These are phyloP conservation scores for Boletus reticuloceps DNA, from an alignment of 768 basidiomycete species.

Conservation along the genomic window DNA sequence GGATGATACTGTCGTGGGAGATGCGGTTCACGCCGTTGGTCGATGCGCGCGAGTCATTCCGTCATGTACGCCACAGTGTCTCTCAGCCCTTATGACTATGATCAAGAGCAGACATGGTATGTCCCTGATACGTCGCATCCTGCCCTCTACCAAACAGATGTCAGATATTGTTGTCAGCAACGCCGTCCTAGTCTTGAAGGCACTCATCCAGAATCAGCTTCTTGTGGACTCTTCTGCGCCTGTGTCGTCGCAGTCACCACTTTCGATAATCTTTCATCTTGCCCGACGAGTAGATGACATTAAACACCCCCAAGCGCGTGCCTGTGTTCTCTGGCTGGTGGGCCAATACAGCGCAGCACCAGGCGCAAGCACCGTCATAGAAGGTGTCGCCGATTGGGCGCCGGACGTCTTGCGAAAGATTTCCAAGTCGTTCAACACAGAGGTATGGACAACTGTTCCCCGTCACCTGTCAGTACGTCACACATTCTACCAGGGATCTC, in stretches of 20 bases:
- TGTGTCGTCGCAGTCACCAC: conserved; percentile 37
- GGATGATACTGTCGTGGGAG: conserved; percentile 67
- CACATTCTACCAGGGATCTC: conserved; percentile 40
- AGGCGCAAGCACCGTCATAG: conserved; percentile 36
- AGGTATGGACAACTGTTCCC: conserved; percentile 46
- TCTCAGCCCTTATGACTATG: conserved; percentile 74
- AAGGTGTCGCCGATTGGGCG: conserved; percentile 73
- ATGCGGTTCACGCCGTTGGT: conserved; percentile 78
- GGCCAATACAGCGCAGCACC: conserved; percentile 73
- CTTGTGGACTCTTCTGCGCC: conserved; percentile 32
- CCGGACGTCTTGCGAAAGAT: conserved; percentile 86
- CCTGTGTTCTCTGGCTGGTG: conserved; percentile 90
- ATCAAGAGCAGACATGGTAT: conserved; percentile 74
- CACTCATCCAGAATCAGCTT: conserved; percentile 72
- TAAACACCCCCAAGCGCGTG: conserved; percentile 73
- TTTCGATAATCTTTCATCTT: conserved; percentile 74
- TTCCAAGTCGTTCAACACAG: conserved; percentile 66
- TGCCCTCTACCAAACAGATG: conserved; percentile 2
- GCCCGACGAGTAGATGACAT: conserved; percentile 79
- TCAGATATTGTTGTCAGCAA: conserved; percentile 77
- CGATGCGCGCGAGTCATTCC: conserved; percentile 68
- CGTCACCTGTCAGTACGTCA: neutral
- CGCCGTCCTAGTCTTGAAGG: conserved; percentile 83
- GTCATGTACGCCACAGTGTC: conserved; percentile 65
- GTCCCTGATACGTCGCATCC: conserved; percentile 18